Conservation (phyloP, 768 basidiomycete genomes). For the Mrakia frigida region DNA sequence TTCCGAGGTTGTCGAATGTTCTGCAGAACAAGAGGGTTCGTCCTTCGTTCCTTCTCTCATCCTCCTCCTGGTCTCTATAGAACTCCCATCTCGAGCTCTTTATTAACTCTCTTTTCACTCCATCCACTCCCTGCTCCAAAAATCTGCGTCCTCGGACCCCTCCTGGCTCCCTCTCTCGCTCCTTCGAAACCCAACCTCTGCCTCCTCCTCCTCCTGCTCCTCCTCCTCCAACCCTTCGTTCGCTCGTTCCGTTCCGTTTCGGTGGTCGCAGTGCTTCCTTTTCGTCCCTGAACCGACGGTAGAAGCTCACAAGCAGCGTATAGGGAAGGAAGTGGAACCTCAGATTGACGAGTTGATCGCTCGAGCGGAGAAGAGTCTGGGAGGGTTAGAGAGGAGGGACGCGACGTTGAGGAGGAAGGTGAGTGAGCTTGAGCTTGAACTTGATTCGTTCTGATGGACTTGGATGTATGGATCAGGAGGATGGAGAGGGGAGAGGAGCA, state of each 20-base stretch:
- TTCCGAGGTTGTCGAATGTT: constrained; percentile 64
- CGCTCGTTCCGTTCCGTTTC: too few species aligned
- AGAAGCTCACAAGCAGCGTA: constrained; percentile 65
- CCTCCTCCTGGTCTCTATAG: too few species aligned
- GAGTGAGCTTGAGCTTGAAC: too few species aligned
- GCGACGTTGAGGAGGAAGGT: constrained; percentile 62
- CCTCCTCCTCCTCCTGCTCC: not conserved
- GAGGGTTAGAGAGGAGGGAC: constrained; percentile 59
- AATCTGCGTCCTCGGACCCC: too few species aligned
- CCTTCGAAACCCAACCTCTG: not conserved
- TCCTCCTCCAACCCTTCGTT: not conserved
- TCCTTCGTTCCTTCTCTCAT: constrained; percentile 3
- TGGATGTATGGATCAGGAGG: too few species aligned
- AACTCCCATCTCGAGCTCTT: constrained; percentile 3
- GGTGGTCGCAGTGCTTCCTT: constrained; percentile 72
- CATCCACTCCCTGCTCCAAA: too few species aligned
- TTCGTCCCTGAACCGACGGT: constrained; percentile 68
- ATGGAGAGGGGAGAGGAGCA: too few species aligned
- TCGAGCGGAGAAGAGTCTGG: constrained; percentile 64
- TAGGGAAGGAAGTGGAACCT: constrained; percentile 75
- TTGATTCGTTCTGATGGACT: too few species aligned
- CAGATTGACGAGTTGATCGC: constrained; percentile 68
- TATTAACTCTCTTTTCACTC: too few species aligned
- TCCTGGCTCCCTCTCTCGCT: not conserved
- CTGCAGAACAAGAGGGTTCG: constrained; percentile 62